phyloP scores from a whole-genome alignment of 192 early-diverging fungal species.

The Entomortierella chlamydospora region DNA sequence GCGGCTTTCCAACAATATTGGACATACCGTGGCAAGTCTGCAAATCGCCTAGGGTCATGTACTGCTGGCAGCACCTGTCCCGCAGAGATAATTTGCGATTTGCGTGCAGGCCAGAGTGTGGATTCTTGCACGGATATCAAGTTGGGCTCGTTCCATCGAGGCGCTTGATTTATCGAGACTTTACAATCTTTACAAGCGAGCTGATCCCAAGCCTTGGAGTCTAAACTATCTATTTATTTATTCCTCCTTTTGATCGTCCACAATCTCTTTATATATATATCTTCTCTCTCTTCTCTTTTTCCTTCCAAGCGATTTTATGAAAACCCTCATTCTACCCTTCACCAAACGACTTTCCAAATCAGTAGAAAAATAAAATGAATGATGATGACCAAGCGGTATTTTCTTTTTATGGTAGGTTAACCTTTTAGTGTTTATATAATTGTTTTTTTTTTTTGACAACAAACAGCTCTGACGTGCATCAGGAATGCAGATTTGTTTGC shows the following conservation, averaged over 20 bases:
- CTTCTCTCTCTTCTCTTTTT: not conserved
- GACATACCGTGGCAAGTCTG: slow-evolving; percentile 54
- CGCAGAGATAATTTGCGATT: slow-evolving; percentile 33
- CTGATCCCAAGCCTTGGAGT: slow-evolving; percentile 29
- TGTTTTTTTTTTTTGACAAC: no score
- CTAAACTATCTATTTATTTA: no score
- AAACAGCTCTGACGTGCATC: no score
- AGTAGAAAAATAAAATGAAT: no score
- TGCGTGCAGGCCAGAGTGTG: slow-evolving; percentile 46
- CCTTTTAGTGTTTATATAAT: no score
- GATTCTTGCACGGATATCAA: slow-evolving; percentile 26
- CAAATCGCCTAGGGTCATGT: slow-evolving; percentile 19
- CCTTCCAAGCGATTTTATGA: no score
- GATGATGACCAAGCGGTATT: no score
- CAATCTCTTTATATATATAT: not conserved
- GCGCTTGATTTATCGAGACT: slow-evolving; percentile 20
- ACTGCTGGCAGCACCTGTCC: slow-evolving; percentile 21
- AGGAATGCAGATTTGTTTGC: no score
- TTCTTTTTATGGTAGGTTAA: no score
- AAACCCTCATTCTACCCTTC: no score
- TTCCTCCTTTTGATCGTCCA: no score
- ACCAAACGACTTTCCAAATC: no score
- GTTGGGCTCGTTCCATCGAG: slow-evolving; percentile 15
- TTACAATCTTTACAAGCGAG: slow-evolving; percentile 38
- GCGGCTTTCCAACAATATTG: slow-evolving; percentile 58